Evolutionary conservation across 2,329 filamentous ascomycete genomes (phyloP), one percentile per base, ranked within the genome.

Genomic region (Mariannaea elegans): DNA sequence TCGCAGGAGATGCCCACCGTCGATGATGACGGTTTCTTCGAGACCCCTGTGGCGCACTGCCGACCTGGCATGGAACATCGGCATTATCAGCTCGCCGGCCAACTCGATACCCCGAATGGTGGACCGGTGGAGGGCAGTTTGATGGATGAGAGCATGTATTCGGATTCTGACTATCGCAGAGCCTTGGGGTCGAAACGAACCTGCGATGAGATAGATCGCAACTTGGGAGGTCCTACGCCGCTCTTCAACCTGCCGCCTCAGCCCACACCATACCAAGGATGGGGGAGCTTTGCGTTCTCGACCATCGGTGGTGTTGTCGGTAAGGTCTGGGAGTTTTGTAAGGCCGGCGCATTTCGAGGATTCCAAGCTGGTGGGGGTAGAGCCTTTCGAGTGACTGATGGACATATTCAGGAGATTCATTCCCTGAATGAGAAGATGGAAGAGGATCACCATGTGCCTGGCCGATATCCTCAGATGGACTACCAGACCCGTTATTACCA

Each of bases 291-390:
- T 47, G 84, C 90, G 5, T 78, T 92, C 29, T 84, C 79, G 38
- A 82, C 90, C 0, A 82, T 92, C 7, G 87, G 87, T 1, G 87
- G 83, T 24, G 86, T 91, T 3, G 86, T 91, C 1, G 91, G 92
- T 16, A 94, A 90, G 70, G 87, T 97, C 0, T 93, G 92, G 85
- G 86, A 93, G 66, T 95, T 97, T 69, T 97, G 94, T 79, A 91
- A 82, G 73, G 79, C 80, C 0, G 87, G 84, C 8, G 86, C 90
- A 0, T 96, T 97, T 71, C 84, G 85, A 54, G 94, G 94, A 0
- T 97, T 97, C 74, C 89, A 94, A 62, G 93, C 94, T 12, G 94
- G 94, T 7, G 92, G 90, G 3, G 94, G 94, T 8, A 82, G 81
- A 60, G 88, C 87, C 23, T 97, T 94, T 71, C 79, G 84, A 7